These are phyloP conservation scores for Phaeosphaeriaceae sp. DNA, from an alignment of 2,329 filamentous ascomycete genomes.

Conservation along the genomic window DNA sequence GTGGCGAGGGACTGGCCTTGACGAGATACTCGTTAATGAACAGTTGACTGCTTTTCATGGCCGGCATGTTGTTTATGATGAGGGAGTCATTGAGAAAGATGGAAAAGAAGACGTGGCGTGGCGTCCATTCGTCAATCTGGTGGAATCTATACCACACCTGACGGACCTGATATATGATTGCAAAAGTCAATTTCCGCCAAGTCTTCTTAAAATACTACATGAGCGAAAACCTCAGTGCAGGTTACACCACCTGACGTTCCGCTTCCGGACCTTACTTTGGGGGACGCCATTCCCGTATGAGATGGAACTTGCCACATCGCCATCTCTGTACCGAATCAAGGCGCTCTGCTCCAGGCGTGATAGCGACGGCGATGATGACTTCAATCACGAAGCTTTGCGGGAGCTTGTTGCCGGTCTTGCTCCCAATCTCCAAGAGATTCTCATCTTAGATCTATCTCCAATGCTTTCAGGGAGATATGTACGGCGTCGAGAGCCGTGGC, in stretches of 20 bases:
- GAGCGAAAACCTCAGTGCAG: conserved; percentile 23
- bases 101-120: conserved; percentile 27
- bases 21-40: conserved; percentile 21
- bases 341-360: conserved; percentile 16
- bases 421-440: conserved; percentile 29
- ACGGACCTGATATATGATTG: conserved; percentile 30
- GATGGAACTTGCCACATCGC: conserved; percentile 30
- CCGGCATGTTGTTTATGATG: conserved; percentile 22
- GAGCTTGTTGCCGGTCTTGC: conserved; percentile 28
- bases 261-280: conserved; percentile 27
- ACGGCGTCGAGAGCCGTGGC: conserved; percentile 14
- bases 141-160: conserved; percentile 17
- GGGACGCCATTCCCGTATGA: conserved; percentile 28
- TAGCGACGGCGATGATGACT: conserved; percentile 25
- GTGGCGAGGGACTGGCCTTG: conserved; percentile 9
- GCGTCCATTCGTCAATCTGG: conserved; percentile 24
- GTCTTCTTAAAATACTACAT: conserved; percentile 21
- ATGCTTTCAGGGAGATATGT: not conserved
- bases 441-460: conserved; percentile 8
- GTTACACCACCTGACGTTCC: conserved; percentile 28
- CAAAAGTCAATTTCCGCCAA: conserved; percentile 27
- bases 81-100: conserved; percentile 22
- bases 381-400: conserved; percentile 27
- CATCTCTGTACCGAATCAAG: conserved; percentile 24
- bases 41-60: conserved; percentile 2